Base-by-base conservation (phyloP, 257 asterid genomes). In the Anisodus acutangulus region DNA sequence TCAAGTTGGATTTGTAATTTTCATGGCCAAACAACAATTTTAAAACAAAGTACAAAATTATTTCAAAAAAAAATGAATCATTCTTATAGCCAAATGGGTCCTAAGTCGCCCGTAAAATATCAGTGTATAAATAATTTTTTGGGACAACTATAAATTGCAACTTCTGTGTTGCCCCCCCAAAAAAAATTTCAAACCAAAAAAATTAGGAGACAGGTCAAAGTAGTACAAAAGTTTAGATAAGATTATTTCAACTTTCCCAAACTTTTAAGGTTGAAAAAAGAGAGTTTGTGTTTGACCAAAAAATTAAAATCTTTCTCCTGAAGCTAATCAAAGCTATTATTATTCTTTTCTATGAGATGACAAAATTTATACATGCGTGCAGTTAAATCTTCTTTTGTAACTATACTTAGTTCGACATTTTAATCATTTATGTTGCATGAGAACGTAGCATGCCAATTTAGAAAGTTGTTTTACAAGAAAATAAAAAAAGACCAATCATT, bases 381-480 rank as follows among this genome's bases (percentile, higher is more conserved):
- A 19, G 16, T 74, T 74, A 74, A 47, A 10, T 74, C 12, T 19
- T 49, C 5, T 22, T 19, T 74, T 22, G 6, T 22, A 47, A 11
- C 26, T 58, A 2, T 2, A 58, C 8, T 74, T 74, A 49, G 0
- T 49, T 74, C 49, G 2, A 49, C 43, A 47, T 19, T 47, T 72
- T 74, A 74, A 74, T 74, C 62, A 49, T 22, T 49, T 6, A 22
- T 74, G 81, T 51, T 10, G 37, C 45, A 74, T 47, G 37, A 49
- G 62, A 49, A 74, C 62, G 43, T 49, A 49, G 19, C 81, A 74
- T 74, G 62, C 6, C 81, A 74, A 22, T 74, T 74, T 72, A 19
- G 59, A 72, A 72, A 72, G 60, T 72, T 47, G 58, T n/a, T 74
- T 19, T 74, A 47, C n/a, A 74, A 6, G 41, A 74, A 74, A 74